Conservation (phyloP, 2,329 filamentous ascomycete species). For the Curvularia verruculosa region DNA sequence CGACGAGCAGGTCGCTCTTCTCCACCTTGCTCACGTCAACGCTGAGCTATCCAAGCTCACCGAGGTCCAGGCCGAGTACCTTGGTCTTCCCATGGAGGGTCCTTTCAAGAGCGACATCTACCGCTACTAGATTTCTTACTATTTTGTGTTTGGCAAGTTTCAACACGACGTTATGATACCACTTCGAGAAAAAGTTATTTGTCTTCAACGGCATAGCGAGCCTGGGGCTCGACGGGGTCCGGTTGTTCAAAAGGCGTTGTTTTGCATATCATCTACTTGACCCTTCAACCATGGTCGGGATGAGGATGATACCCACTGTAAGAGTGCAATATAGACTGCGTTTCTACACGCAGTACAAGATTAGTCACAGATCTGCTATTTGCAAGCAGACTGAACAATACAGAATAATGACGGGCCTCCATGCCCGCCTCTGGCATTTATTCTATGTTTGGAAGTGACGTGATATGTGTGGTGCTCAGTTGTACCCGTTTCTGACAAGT, state of each 20-base stretch:
- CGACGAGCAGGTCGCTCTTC: slow-evolving; percentile 95
- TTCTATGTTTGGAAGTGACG: background rate
- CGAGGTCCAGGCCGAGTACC: slow-evolving; percentile 89
- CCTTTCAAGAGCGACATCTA: slow-evolving; percentile 97
- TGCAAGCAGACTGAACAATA: slow-evolving; percentile 26
- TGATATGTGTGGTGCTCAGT: slow-evolving; percentile 3
- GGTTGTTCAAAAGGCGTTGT: slow-evolving; percentile 46
- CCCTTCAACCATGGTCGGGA: slow-evolving; percentile 49
- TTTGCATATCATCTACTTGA: slow-evolving; percentile 45
- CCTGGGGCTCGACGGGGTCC: slow-evolving; percentile 38
- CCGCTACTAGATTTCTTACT: slow-evolving; percentile 51
- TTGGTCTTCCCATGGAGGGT: slow-evolving; percentile 82
- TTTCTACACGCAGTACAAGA: slow-evolving; percentile 27
- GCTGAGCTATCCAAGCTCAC: slow-evolving; percentile 89
- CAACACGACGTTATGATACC: slow-evolving; percentile 67
- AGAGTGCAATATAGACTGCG: slow-evolving; percentile 29
- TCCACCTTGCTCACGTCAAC: slow-evolving; percentile 93
- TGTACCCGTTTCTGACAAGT: slow-evolving; percentile 8
- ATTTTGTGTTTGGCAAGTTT: slow-evolving; percentile 45
- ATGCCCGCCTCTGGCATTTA: slow-evolving; percentile 16
- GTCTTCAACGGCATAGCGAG: slow-evolving; percentile 67
- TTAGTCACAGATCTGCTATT: slow-evolving; percentile 28
- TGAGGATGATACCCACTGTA: slow-evolving; percentile 41
- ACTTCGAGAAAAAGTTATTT: slow-evolving; percentile 57
- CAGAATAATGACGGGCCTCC: slow-evolving; percentile 21